phyloP scores from a whole-genome alignment of 495 filamentous ascomycete species.

The Aspergillus bertholletiae region DNA sequence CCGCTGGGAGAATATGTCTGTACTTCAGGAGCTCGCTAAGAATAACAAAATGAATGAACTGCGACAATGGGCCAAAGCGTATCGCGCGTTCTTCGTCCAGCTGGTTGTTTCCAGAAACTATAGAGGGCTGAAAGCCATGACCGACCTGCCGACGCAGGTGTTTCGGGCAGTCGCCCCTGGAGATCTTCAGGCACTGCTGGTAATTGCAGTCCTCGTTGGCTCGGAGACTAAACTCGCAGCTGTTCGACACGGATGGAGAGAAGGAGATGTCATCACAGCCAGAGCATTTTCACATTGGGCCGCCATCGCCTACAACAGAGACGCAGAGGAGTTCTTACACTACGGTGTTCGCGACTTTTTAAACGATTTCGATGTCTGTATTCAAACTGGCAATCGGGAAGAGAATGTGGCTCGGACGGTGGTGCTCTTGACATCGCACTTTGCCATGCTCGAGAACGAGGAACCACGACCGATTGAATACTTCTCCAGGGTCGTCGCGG shows the following conservation, averaged over 20 bases:
- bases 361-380: constrained; percentile 25
- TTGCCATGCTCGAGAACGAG: constrained; percentile 30
- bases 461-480: constrained; percentile 25
- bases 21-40: constrained; percentile 28
- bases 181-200: constrained; percentile 25
- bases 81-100: constrained; percentile 14
- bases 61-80: constrained; percentile 25
- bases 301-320: constrained; percentile 22
- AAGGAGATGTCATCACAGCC: constrained; percentile 24
- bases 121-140: constrained; percentile 19
- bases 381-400: constrained; percentile 20
- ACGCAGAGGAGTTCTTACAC: constrained; percentile 24
- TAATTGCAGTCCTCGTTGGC: constrained; percentile 19
- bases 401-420: constrained; percentile 22
- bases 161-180: constrained; percentile 19
- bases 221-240: constrained; percentile 19
- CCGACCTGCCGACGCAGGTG: constrained; percentile 18
- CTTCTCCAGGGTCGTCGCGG: constrained; percentile 21
- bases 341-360: constrained; percentile 24
- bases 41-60: constrained; percentile 23
- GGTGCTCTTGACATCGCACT: constrained; percentile 23
- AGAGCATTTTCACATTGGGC: constrained; percentile 20
- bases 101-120: constrained; percentile 19
- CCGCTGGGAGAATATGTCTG: constrained; percentile 25
- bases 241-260: constrained; percentile 23